Conservation (phyloP, 1,284 basidiomycete species). For the Irpex sp. region DNA sequence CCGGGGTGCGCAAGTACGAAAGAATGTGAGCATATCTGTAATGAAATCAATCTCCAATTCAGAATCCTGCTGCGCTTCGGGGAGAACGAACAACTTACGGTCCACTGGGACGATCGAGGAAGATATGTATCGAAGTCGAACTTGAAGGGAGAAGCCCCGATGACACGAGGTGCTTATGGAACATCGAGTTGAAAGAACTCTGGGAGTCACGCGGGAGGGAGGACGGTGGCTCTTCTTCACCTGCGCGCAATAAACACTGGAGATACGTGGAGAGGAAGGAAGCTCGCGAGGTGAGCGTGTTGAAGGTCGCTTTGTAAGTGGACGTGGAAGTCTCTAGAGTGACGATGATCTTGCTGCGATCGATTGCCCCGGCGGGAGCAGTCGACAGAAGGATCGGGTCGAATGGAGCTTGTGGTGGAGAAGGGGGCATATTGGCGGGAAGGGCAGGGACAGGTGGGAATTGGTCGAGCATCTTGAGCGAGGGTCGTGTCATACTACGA, state of each 20-base stretch:
- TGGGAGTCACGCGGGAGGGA: conserved; percentile 28
- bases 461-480: conserved; percentile 40
- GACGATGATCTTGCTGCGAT: conserved; percentile 62
- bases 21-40: conserved; percentile 16
- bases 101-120: conserved; percentile 74
- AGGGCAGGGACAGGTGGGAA: conserved; percentile 36
- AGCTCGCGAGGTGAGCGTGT: conserved; percentile 61
- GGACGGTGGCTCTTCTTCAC: conserved; percentile 42
- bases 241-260: conserved; percentile 39
- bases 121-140: conserved; percentile 58
- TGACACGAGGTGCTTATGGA: conserved; percentile 58
- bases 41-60: background rate
- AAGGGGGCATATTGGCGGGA: conserved; percentile 28
- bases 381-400: conserved; percentile 61
- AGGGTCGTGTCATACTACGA: conserved; percentile 31
- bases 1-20: conserved; percentile 24
- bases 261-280: conserved; percentile 63
- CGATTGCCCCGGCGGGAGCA: conserved; percentile 41
- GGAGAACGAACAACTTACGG: conserved; percentile 53
- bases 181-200: conserved; percentile 41
- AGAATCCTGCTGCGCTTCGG: background rate
- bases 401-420: conserved; percentile 50
- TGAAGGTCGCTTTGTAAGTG: conserved; percentile 59
- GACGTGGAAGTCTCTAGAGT: conserved; percentile 67
- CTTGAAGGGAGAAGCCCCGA: conserved; percentile 49